Evolutionary conservation across 2,329 filamentous ascomycete species (phyloP), one percentile per base, ranked within the genome.

Genomic region (Pyrenophora tritici-repentis): DNA sequence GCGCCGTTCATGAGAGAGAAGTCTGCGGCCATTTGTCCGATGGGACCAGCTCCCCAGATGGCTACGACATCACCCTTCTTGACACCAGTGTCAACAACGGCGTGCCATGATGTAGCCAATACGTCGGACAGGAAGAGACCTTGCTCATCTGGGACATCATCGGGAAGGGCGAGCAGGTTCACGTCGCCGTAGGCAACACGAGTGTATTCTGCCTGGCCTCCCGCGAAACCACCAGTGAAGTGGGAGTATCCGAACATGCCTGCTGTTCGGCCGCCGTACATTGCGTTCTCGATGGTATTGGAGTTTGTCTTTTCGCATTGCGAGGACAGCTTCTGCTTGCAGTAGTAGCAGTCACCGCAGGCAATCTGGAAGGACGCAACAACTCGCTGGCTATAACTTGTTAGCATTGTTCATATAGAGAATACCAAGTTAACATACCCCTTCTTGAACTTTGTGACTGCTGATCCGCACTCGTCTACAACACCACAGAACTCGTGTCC

Each of bases 321-420:
- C 13, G 87, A 91, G 0, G 86, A 89, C 1, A 90, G 79, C 72
- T 91, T 90, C 74, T 89, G 82, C 59, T 87, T 81, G 78, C 91
- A 96, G 72, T 86, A 92, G 73, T 84, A 87, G 76, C 91, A 96
- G 14, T 76, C 68, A 43, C 76, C 80, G 57, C 78, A 83, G 7
- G 90, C 89, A 66, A 96, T 94, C 72, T 94, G 90, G 78, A 96
- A 96, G 8, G 86, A 89, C 0, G 88, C 90, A 1, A 96, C 91
- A 16, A 94, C 91, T 24, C 91, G 71, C 55, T 81, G 76, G 12
- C 70, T 73, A 46, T 8, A 5, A 3, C 1, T 59, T 70, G 50
- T 72, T 69, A 55, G 55, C 17, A 20, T 42, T 18, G 8, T 31
- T 6, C 6, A 13, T 31, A n/a, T n/a, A 32, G 3, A 20, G 16